phyloP scores from a whole-genome alignment of 805 yeast species.

The Candida gorgasii region DNA sequence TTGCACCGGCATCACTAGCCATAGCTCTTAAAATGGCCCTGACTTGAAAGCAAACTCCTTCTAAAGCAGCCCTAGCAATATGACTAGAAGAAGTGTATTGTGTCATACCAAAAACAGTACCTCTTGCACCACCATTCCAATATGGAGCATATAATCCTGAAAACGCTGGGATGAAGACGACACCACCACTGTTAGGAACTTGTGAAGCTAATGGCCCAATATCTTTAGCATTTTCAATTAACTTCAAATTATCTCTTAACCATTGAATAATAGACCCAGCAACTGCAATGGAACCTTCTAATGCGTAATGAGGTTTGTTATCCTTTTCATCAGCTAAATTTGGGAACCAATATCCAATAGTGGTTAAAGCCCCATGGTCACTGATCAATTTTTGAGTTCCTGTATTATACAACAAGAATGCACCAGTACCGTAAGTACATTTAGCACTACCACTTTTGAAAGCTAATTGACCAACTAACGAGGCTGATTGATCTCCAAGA shows the following conservation, averaged over 20 bases:
- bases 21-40: slow-evolving; percentile 87
- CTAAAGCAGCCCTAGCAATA: slow-evolving; percentile 91
- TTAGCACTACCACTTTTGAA: slow-evolving; percentile 82
- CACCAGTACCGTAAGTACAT: slow-evolving; percentile 96
- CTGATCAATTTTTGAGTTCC: slow-evolving; percentile 73
- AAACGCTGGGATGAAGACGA: slow-evolving; percentile 92
- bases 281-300: slow-evolving; percentile 95
- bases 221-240: slow-evolving; percentile 80
- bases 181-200: slow-evolving; percentile 84
- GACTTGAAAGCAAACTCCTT: slow-evolving; percentile 93
- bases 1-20: slow-evolving; percentile 78
- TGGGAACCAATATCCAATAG: slow-evolving; percentile 90
- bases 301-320: slow-evolving; percentile 74
- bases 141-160: slow-evolving; percentile 94
- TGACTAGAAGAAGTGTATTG: slow-evolving; percentile 91
- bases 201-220: slow-evolving; percentile 87
- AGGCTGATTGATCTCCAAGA: slow-evolving; percentile 92
- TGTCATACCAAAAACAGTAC: slow-evolving; percentile 90
- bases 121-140: slow-evolving; percentile 92
- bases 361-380: slow-evolving; percentile 81
- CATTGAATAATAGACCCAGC: slow-evolving; percentile 95
- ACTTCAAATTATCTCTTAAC: slow-evolving; percentile 86
- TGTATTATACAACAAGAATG: slow-evolving; percentile 85
- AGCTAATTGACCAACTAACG: slow-evolving; percentile 90
- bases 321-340: slow-evolving; percentile 45